Evolutionary conservation across 192 early-diverging fungal genomes (phyloP).

Genomic region (Coemansia sp.): DNA sequence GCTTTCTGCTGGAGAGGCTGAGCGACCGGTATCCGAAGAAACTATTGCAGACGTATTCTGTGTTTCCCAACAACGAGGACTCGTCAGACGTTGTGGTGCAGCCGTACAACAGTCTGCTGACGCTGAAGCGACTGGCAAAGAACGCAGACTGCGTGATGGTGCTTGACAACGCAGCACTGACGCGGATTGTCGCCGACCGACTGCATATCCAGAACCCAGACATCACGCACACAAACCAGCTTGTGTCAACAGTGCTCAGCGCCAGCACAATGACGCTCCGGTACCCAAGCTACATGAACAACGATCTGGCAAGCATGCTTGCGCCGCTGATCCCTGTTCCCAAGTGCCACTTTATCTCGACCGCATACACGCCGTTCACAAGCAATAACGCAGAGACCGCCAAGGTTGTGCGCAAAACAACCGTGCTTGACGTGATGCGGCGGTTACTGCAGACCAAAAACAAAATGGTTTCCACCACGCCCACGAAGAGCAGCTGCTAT

Average conservation of each 20-base stretch:
- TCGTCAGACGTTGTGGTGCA: conserved; percentile 96
- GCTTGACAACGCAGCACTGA: conserved; percentile 92
- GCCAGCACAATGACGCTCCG: conserved; percentile 95
- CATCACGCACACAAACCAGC: conserved; percentile 93
- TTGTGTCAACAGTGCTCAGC: conserved; percentile 98
- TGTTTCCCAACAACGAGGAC: conserved; percentile 95
- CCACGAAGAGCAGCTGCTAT: conserved; percentile 93
- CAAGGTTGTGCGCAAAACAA: conserved; percentile 93
- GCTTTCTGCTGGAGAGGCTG: conserved; percentile 86
- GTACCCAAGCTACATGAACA: conserved; percentile 99
- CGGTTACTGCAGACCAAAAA: conserved; percentile 96
- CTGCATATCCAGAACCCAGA: conserved; percentile 93
- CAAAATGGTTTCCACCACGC: conserved; percentile 92
- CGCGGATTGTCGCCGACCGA: conserved; percentile 87
- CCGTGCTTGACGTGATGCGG: conserved; percentile 97
- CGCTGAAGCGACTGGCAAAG: conserved; percentile 83
- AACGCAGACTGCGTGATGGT: conserved; percentile 98
- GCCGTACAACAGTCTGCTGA: conserved; percentile 95
- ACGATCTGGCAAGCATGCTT: conserved; percentile 93
- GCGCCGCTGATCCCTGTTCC: conserved; percentile 98
- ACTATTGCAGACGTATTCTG: conserved; percentile 95
- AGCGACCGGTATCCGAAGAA: conserved; percentile 97
- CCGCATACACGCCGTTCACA: conserved; percentile 96
- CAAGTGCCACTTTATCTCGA: conserved; percentile 93
- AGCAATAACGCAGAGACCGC: conserved; percentile 88